Evolutionary conservation across 2,329 filamentous ascomycete species (phyloP).

Genomic region (Exophiala viscosa): DNA sequence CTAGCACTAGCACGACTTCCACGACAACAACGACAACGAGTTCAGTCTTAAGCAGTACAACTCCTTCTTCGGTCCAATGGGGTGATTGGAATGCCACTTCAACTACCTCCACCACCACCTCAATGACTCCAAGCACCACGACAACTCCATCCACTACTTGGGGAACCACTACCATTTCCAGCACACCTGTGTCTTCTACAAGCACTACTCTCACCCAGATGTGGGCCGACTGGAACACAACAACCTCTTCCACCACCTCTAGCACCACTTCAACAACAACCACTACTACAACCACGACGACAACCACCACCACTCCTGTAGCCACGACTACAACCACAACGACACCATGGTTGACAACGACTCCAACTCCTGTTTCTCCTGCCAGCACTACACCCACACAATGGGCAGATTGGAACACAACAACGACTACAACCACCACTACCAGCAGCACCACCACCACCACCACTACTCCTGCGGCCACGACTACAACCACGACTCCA

Average conservation of each 20-base stretch:
- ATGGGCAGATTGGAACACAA: background rate
- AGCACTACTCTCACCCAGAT: background rate
- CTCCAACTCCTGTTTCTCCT: background rate
- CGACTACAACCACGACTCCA: background rate
- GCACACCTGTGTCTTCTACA: background rate
- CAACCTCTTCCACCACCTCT: background rate
- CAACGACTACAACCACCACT: background rate
- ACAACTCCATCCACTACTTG: background rate
- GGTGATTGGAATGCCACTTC: background rate
- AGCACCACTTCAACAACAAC: background rate
- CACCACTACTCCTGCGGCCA: background rate
- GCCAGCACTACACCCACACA: background rate
- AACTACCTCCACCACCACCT: background rate
- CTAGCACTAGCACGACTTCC: background rate
- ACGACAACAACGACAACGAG: background rate
- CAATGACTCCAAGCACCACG: background rate
- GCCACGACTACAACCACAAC: background rate
- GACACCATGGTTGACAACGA: background rate
- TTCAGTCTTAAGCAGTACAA: background rate
- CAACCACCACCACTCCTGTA: background rate
- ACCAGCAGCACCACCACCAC: background rate
- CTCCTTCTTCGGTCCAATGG: background rate
- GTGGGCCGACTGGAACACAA: background rate
- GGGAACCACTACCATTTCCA: background rate
- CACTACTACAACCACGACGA: background rate